A percentile compares a stretch with the other conserved stretches of the same genome.
These are phyloP conservation scores for Seiridium cupressi DNA, from an alignment of 2,329 filamentous ascomycete genomes.

Conservation along the genomic window DNA sequence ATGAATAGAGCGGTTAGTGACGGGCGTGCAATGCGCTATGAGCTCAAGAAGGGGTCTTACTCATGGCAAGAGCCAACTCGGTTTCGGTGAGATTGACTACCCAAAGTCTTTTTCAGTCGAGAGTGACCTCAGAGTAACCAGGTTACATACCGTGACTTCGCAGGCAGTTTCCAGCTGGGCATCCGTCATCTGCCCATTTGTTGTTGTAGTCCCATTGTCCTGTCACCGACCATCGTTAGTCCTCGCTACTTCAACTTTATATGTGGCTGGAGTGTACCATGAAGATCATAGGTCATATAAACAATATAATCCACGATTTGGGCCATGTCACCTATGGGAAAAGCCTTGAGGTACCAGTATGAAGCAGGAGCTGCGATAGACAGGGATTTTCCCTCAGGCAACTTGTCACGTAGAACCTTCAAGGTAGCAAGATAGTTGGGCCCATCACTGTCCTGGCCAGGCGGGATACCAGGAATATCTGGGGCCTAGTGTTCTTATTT, in stretches of 20 bases:
- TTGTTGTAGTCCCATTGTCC: slow-evolving; percentile 30
- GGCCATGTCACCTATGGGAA: slow-evolving; percentile 21
- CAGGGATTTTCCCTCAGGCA: slow-evolving; percentile 19
- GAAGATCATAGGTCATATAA: slow-evolving; percentile 32
- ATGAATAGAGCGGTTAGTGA: slow-evolving; percentile 26
- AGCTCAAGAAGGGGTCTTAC: too few relatives aligned
- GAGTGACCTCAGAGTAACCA: too few relatives aligned
- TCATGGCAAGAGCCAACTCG: too few relatives aligned
- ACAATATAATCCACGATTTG: slow-evolving; percentile 28
- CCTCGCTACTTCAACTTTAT: too few relatives aligned
- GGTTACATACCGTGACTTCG: slow-evolving; percentile 28
- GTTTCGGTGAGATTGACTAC: slow-evolving; percentile 33
- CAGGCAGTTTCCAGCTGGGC: slow-evolving; percentile 29
- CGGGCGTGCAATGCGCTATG: too few relatives aligned
- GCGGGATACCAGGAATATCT: slow-evolving; percentile 25
- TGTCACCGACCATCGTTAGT: too few relatives aligned
- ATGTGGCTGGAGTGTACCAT: too few relatives aligned
- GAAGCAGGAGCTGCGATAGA: slow-evolving; percentile 24
- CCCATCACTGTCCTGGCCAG: slow-evolving; percentile 18
- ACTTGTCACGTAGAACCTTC: slow-evolving; percentile 5
- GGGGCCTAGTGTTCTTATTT: too few relatives aligned
- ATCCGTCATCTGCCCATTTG: slow-evolving; percentile 9
- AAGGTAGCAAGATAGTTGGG: slow-evolving; percentile 28
- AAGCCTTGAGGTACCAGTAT: slow-evolving; percentile 27
- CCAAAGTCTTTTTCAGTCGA: too few relatives aligned